phyloP scores from a whole-genome alignment of 306 rosid species.

The Castanospermum australe region DNA sequence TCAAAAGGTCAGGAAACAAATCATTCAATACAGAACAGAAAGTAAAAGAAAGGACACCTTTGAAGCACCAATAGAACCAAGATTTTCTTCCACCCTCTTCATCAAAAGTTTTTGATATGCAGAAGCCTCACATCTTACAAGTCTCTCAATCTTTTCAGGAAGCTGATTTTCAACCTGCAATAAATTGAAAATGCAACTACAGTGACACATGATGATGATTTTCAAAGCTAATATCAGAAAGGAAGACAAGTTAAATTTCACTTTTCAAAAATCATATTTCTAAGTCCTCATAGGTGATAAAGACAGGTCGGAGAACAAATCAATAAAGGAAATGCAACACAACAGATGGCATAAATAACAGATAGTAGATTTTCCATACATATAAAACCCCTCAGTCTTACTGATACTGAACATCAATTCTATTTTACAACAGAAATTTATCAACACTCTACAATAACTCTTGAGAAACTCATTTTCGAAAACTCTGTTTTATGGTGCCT shows the following conservation, averaged over 20 bases:
- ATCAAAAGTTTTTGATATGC: conserved; percentile 97
- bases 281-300: conserved; percentile 16
- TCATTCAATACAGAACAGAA: conserved; percentile 9
- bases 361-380: not conserved
- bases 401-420: not conserved
- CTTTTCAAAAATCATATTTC: conserved; percentile 2
- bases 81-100: conserved; percentile 98
- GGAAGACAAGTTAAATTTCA: not conserved
- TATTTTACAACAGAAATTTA: not conserved
- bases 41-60: conserved; percentile 48
- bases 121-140: conserved; percentile 96
- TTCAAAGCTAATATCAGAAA: conserved; percentile 14
- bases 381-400: not conserved
- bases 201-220: conserved; percentile 11
- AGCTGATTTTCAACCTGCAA: conserved; percentile 88
- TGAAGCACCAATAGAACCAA: conserved; percentile 83
- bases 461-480: not conserved
- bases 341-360: not conserved
- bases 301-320: not conserved
- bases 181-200: conserved; percentile 27
- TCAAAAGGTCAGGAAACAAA: conserved; percentile 10
- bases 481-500: not conserved
- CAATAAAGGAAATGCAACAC: not conserved
- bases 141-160: conserved; percentile 98
- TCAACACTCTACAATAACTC: not conserved